Conservation (phyloP, 2,329 filamentous ascomycete genomes). For the Fusarium sp. region DNA sequence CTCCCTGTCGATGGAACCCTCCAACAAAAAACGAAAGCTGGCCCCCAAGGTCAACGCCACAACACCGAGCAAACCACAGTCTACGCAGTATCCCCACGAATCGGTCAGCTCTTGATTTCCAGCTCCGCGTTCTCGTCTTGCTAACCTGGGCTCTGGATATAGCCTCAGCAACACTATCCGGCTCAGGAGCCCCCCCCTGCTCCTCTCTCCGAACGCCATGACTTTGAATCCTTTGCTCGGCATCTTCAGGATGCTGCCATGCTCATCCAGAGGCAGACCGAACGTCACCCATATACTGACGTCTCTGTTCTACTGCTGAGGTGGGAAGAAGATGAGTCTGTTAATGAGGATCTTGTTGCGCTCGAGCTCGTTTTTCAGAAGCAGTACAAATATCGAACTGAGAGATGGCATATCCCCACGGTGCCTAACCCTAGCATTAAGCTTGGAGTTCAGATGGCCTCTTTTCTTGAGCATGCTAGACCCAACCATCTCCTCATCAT, state of each 20-base stretch:
- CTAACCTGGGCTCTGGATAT: conserved; percentile 36
- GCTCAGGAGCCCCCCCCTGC: conserved; percentile 55
- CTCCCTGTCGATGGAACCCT: conserved; percentile 54
- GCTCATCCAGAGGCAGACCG: conserved; percentile 72
- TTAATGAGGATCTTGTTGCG: conserved; percentile 63
- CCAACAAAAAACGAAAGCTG: conserved; percentile 57
- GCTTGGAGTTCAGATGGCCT: conserved; percentile 68
- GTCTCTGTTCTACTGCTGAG: conserved; percentile 70
- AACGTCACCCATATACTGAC: conserved; percentile 66
- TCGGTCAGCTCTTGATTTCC: conserved; percentile 48
- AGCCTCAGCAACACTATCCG: conserved; percentile 51
- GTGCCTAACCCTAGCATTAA: conserved; percentile 69
- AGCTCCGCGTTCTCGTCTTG: conserved; percentile 27
- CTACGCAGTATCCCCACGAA: conserved; percentile 50
- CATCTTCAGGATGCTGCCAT: conserved; percentile 76
- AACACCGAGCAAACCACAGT: conserved; percentile 47
- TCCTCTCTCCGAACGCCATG: conserved; percentile 61
- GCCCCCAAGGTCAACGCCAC: conserved; percentile 55
- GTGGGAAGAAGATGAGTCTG: conserved; percentile 69
- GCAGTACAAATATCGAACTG: conserved; percentile 69
- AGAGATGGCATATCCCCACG: conserved; percentile 70
- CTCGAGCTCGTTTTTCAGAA: conserved; percentile 69
- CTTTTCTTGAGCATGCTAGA: conserved; percentile 67
- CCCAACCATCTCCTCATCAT: conserved; percentile 71
- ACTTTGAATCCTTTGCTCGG: conserved; percentile 74